A percentile compares a stretch with the other conserved stretches of the same genome.
Evolutionary conservation across 2,329 filamentous ascomycete species (phyloP).

Genomic region (Fusarium sp.): DNA sequence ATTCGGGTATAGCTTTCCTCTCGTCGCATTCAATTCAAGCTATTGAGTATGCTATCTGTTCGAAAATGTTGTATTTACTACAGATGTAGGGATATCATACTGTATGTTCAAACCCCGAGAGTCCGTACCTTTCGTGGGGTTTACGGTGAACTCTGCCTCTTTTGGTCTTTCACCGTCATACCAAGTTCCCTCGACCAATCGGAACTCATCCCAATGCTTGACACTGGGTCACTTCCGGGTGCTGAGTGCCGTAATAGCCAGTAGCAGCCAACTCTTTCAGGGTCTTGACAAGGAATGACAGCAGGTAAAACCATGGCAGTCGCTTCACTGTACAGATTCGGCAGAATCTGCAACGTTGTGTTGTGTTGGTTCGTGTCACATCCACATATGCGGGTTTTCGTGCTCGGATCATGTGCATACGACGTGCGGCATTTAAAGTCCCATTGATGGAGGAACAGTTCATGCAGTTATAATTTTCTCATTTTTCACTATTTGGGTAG

Average conservation of each 20-base stretch:
- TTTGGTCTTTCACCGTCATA: not conserved
- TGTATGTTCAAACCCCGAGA: too few species aligned
- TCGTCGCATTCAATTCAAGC: too few species aligned
- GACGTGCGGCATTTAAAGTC: constrained; percentile 15
- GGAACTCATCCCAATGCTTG: not conserved
- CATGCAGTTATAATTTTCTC: not conserved
- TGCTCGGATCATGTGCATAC: not conserved
- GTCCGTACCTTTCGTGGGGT: not conserved
- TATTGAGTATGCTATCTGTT: not conserved
- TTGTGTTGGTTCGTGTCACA: not conserved
- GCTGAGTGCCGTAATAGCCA: not conserved
- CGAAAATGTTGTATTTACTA: not conserved
- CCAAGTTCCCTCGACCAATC: not conserved
- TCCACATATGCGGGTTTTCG: not conserved
- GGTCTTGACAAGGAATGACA: not conserved
- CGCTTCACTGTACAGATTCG: not conserved
- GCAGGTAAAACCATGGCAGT: not conserved
- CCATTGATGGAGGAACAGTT: not conserved
- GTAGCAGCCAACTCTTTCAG: not conserved
- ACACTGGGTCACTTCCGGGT: not conserved
- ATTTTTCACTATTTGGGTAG: not conserved
- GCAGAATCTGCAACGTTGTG: not conserved
- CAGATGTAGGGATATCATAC: too few species aligned
- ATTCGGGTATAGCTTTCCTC: too few species aligned
- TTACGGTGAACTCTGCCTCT: not conserved